Conservation (phyloP, 2,329 filamentous ascomycete genomes). For the Atkinsonella hypoxylon region DNA sequence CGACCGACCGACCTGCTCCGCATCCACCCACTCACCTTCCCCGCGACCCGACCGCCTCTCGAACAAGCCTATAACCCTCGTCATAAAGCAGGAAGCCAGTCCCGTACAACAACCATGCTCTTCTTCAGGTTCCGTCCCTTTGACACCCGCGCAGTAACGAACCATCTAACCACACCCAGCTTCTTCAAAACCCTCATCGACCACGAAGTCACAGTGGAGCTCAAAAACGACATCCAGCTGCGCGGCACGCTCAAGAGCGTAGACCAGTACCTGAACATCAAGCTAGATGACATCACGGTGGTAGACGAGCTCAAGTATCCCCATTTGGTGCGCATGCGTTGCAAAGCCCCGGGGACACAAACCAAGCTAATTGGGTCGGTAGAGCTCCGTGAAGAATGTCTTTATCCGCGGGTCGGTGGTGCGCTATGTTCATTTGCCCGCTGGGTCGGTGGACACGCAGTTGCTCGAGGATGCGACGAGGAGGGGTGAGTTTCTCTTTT, state of each 20-base stretch:
- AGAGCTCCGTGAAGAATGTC: constrained; percentile 82
- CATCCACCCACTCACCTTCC: no score
- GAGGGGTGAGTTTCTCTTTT: constrained; percentile 68
- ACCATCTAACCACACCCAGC: constrained; percentile 30
- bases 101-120: constrained; percentile 22
- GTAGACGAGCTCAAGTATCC: constrained; percentile 91
- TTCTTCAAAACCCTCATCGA: constrained; percentile 99
- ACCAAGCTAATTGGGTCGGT: no score
- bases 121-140: constrained; percentile 28
- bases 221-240: constrained; percentile 98
- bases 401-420: constrained; percentile 92
- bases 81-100: no score
- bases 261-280: constrained; percentile 98
- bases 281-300: constrained; percentile 89
- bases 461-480: constrained; percentile 84
- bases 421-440: constrained; percentile 80
- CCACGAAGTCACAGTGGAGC: constrained; percentile 92
- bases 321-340: constrained; percentile 62
- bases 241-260: constrained; percentile 92
- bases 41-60: no score
- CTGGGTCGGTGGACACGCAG: constrained; percentile 70
- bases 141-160: neutral
- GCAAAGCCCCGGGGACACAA: no score
- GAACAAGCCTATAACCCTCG: no score
- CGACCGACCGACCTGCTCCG: no score